phyloP scores from a whole-genome alignment of 2,329 filamentous ascomycete genomes.

The Colletotrichum higginsianum region DNA sequence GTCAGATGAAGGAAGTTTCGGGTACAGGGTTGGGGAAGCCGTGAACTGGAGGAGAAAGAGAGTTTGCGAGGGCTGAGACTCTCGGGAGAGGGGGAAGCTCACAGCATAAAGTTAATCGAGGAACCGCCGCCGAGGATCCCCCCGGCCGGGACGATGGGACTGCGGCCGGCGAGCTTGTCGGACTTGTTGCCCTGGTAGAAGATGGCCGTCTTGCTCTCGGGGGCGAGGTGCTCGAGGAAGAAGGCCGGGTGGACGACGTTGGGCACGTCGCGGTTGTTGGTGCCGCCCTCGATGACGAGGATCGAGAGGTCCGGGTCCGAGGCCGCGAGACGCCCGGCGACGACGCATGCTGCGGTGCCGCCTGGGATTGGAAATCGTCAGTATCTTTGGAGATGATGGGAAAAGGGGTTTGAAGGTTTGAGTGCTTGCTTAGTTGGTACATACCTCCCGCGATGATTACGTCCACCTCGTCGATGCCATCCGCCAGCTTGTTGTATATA shows the following conservation, averaged over 20 bases:
- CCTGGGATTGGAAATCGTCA: slow-evolving; percentile 49
- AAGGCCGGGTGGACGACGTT: slow-evolving; percentile 65
- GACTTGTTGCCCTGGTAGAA: slow-evolving; percentile 66
- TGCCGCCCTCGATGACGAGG: slow-evolving; percentile 67
- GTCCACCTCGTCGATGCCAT: slow-evolving; percentile 61
- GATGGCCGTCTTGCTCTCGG: slow-evolving; percentile 75
- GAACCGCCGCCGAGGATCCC: slow-evolving; percentile 68
- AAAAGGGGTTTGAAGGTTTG: rapidly evolving
- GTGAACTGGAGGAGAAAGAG: background rate
- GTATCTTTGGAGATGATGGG: background rate
- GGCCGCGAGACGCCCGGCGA: slow-evolving; percentile 65
- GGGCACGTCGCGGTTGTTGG: slow-evolving; percentile 66
- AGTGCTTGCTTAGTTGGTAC: too few species aligned
- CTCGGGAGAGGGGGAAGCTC: background rate
- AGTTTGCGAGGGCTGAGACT: too few species aligned
- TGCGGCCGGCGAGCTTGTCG: slow-evolving; percentile 60
- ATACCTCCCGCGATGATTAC: slow-evolving; percentile 66
- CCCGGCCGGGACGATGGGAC: slow-evolving; percentile 55
- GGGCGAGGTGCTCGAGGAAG: slow-evolving; percentile 74
- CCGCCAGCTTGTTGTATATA: slow-evolving; percentile 45
- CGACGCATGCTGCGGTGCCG: slow-evolving; percentile 63
- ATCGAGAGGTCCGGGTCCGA: slow-evolving; percentile 64
- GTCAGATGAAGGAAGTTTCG: background rate
- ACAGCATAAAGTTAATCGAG: slow-evolving; percentile 63
- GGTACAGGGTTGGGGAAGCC: background rate